A percentile compares a stretch with the other conserved stretches of the same genome.
Conservation (phyloP, 441 rosid genomes). For the Oxalis stricta region DNA sequence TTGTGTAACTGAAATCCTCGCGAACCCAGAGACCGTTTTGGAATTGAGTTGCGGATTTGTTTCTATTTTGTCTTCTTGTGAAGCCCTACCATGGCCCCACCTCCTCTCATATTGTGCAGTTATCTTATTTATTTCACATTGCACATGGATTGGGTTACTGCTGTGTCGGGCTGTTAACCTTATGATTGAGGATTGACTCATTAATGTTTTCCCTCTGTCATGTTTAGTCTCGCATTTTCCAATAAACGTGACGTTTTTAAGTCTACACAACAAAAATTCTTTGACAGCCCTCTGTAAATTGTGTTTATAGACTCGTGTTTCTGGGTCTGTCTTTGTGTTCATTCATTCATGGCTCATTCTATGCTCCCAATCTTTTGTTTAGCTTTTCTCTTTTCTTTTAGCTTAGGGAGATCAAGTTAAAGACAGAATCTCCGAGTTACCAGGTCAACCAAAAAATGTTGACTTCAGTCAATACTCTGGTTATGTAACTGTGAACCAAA, state of each 20-base stretch:
- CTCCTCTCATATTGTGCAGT: too few species aligned
- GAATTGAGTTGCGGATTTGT: constrained; percentile 8
- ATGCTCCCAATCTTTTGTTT: constrained; percentile 10
- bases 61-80: neutral
- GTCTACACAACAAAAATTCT: too few species aligned
- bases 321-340: constrained; percentile 17
- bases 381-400: constrained; percentile 16
- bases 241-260: too few species aligned
- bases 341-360: constrained; percentile 25
- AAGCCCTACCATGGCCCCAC: too few species aligned
- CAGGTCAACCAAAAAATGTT: constrained; percentile 70
- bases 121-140: too few species aligned
- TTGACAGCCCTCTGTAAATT: constrained; percentile 13
- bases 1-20: constrained; percentile 14
- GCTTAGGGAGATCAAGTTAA: constrained; percentile 29
- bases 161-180: too few species aligned
- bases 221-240: too few species aligned
- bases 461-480: constrained; percentile 73
- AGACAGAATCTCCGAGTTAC: constrained; percentile 51
- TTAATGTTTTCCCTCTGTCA: too few species aligned
- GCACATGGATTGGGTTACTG: too few species aligned
- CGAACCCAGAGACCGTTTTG: constrained; percentile 7
- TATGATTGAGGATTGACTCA: too few species aligned
- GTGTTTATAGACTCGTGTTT: constrained; percentile 10
- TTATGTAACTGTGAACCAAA: constrained; percentile 64